Percentiles rank a stretch among this genome's conserved stretches.
These are phyloP conservation scores for Pyrenopolyporus hunteri DNA, from an alignment of 495 filamentous ascomycete species.

Conservation along the genomic window DNA sequence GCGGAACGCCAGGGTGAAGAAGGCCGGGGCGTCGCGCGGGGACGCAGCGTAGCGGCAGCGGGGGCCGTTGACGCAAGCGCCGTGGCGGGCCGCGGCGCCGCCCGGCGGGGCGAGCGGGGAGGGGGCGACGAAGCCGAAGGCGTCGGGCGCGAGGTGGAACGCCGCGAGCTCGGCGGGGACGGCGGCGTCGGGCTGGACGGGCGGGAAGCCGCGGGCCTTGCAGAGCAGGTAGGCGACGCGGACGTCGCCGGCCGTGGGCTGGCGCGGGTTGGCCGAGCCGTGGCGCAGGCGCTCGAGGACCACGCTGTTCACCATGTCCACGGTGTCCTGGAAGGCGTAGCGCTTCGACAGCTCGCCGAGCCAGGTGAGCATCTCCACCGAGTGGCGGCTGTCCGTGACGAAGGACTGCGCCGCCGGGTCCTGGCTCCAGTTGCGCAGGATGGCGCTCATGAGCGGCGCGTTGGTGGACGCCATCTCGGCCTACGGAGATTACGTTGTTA, in stretches of 20 bases:
- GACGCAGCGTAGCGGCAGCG: neutral
- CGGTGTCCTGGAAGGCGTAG: neutral
- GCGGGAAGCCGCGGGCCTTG: neutral
- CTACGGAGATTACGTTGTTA: neutral
- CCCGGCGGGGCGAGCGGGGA: too few species aligned
- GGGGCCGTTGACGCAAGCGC: neutral
- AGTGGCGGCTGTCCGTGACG: neutral
- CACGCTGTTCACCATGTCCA: conserved; percentile 11
- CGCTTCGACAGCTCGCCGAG: neutral
- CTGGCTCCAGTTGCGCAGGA: neutral
- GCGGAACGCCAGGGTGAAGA: conserved; percentile 1
- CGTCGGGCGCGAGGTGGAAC: neutral
- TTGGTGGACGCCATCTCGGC: neutral
- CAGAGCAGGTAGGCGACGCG: neutral
- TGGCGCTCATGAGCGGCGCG: neutral
- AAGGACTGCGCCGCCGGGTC: neutral
- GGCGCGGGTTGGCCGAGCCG: neutral
- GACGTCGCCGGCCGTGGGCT: neutral
- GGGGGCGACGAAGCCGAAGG: conserved; percentile 1
- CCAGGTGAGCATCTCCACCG: neutral
- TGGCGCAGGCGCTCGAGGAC: conserved; percentile 5
- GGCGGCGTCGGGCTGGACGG: neutral
- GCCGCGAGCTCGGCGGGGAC: neutral
- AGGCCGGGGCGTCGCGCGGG: neutral
- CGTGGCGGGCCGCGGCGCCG: neutral